Conservation (phyloP, 163 green algal species). For the Scenedesmus sp. region DNA sequence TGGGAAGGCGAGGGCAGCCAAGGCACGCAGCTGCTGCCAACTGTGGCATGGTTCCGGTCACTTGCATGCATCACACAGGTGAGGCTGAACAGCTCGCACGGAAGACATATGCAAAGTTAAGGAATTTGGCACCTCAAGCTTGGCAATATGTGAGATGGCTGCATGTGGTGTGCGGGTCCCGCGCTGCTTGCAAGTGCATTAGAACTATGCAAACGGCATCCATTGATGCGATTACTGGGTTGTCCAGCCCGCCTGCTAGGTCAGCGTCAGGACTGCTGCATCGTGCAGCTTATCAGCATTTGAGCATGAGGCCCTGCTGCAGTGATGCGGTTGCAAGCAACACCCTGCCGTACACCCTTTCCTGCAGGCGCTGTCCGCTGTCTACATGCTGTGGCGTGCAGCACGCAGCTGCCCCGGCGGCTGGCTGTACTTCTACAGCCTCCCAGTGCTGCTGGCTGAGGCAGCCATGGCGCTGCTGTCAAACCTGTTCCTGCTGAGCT, state of each 20-base stretch:
- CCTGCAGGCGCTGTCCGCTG: background rate
- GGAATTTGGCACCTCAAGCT: no score
- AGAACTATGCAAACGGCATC: no score
- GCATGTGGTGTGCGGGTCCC: no score
- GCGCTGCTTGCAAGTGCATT: no score
- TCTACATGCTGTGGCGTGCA: background rate
- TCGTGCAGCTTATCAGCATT: no score
- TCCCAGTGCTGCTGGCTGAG: background rate
- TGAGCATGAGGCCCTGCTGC: background rate
- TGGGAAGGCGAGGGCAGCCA: background rate
- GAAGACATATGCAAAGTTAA: no score
- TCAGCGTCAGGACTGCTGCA: no score
- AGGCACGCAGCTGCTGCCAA: background rate
- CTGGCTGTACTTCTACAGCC: background rate
- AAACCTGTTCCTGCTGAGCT: slow-evolving; percentile 44
- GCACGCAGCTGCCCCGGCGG: background rate
- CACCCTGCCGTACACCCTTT: background rate
- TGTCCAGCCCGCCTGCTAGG: no score
- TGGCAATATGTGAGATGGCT: no score
- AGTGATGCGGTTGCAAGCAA: no score
- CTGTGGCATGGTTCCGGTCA: background rate
- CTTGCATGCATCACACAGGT: background rate
- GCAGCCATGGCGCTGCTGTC: slow-evolving; percentile 10
- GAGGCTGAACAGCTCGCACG: no score
- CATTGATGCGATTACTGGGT: no score